These are phyloP conservation scores for Pichia cabralensis DNA, from an alignment of 805 yeast species.

Conservation along the genomic window DNA sequence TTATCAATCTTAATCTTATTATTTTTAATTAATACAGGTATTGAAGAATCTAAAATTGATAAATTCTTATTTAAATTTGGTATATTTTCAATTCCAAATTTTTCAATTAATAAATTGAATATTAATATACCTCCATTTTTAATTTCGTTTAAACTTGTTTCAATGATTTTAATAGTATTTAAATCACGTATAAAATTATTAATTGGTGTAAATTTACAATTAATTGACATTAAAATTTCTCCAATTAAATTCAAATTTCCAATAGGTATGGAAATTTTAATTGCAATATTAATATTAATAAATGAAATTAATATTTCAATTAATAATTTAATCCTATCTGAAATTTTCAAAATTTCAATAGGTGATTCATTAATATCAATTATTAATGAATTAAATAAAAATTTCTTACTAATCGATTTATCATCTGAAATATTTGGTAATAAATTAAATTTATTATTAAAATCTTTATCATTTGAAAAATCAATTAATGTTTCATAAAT, in stretches of 20 bases:
- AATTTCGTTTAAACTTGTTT: conserved; percentile 32
- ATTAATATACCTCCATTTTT: conserved; percentile 38
- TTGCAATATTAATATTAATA: conserved; percentile 42
- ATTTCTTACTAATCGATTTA: conserved; percentile 9
- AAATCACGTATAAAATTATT: conserved; percentile 51
- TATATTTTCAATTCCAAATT: conserved; percentile 28
- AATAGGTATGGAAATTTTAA: conserved; percentile 44
- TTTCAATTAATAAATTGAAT: conserved; percentile 27
- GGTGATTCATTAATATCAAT: conserved; percentile 51
- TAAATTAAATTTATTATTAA: conserved; percentile 29
- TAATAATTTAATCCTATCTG: conserved; percentile 40
- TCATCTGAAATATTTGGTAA: conserved; percentile 29
- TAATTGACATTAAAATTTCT: conserved; percentile 47
- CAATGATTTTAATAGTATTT: conserved; percentile 34
- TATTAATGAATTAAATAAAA: conserved; percentile 37
- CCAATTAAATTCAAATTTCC: conserved; percentile 43
- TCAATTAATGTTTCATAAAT: conserved; percentile 52
- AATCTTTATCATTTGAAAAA: conserved; percentile 44
- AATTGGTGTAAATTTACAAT: conserved; percentile 43
- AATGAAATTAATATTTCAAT: conserved; percentile 36
- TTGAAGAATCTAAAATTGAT: conserved; percentile 43
- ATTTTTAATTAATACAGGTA: conserved; percentile 40
- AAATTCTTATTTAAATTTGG: conserved; percentile 44
- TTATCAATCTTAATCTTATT: conserved; percentile 32
- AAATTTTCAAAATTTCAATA: conserved; percentile 38